A percentile compares a stretch with the other conserved stretches of the same genome.
Conservation (phyloP, 2,329 filamentous ascomycete species). For the Cryoendolithus antarcticus region DNA sequence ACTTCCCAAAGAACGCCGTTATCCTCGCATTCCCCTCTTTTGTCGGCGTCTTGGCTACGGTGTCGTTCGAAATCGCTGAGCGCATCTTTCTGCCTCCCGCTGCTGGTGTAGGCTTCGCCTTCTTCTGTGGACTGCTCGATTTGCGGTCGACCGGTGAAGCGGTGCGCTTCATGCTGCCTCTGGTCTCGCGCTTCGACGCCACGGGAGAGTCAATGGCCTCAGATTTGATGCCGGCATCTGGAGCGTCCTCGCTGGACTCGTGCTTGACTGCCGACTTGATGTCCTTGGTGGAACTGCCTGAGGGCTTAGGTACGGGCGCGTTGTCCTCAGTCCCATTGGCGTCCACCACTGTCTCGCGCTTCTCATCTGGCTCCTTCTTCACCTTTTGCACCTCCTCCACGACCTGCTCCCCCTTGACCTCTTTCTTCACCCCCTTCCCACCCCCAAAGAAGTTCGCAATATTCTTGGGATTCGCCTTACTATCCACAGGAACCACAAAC, state of each 20-base stretch:
- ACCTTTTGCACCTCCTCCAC: too few species aligned
- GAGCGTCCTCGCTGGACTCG: too few species aligned
- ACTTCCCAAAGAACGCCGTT: constrained; percentile 44
- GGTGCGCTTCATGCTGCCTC: constrained; percentile 35
- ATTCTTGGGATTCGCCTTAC: constrained; percentile 78
- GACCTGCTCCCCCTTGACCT: constrained; percentile 20
- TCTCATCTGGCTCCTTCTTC: constrained; percentile 19
- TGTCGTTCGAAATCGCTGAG: constrained; percentile 46
- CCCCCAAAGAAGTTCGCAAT: constrained; percentile 87
- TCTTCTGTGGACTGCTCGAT: constrained; percentile 11
- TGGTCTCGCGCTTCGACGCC: constrained; percentile 33
- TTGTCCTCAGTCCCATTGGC: constrained; percentile 38
- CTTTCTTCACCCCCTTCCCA: constrained; percentile 28
- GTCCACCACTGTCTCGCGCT: constrained; percentile 29
- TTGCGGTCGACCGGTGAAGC: constrained; percentile 25
- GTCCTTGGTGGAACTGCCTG: constrained; percentile 1
- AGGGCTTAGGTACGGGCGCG: constrained; percentile 33
- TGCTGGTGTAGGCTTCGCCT: constrained; percentile 1
- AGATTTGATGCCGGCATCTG: too few species aligned
- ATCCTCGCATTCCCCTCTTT: constrained; percentile 45
- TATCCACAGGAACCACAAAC: constrained; percentile 73
- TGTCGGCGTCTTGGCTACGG: constrained; percentile 31
- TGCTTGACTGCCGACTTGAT: not conserved
- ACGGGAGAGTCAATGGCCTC: too few species aligned
- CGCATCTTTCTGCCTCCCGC: constrained; percentile 31